Conservation (phyloP, 2,329 filamentous ascomycete genomes). For the Hypoxylon sp. region DNA sequence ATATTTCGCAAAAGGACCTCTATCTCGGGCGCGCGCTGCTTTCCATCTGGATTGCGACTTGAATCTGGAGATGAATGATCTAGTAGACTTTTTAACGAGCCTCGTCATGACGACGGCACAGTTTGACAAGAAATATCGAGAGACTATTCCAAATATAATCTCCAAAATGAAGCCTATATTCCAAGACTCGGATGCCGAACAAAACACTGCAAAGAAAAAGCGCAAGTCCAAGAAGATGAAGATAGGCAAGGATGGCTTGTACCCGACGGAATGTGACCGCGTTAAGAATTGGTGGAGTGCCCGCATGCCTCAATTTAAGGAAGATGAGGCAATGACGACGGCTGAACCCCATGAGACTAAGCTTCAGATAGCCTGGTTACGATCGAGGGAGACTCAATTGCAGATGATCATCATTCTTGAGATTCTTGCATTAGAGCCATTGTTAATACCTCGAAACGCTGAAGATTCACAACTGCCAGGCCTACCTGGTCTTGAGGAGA, state of each 20-base stretch:
- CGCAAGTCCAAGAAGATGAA: slow-evolving; percentile 75
- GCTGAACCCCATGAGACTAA: slow-evolving; percentile 68
- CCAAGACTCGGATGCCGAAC: slow-evolving; percentile 69
- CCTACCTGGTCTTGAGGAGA: slow-evolving; percentile 57
- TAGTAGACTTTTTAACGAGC: slow-evolving; percentile 78
- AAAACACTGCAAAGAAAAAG: slow-evolving; percentile 64
- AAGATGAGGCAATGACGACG: slow-evolving; percentile 62
- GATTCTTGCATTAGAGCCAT: slow-evolving; percentile 77
- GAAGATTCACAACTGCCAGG: slow-evolving; percentile 65
- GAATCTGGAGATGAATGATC: slow-evolving; percentile 72
- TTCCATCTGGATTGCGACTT: slow-evolving; percentile 76
- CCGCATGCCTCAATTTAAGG: slow-evolving; percentile 65
- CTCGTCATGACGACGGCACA: slow-evolving; percentile 76
- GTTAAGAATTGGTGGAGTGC: slow-evolving; percentile 79
- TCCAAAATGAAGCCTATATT: slow-evolving; percentile 68
- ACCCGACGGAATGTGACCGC: slow-evolving; percentile 75
- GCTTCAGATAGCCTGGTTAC: slow-evolving; percentile 74
- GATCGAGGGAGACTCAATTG: slow-evolving; percentile 82
- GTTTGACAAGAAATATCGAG: slow-evolving; percentile 85
- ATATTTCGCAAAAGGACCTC: slow-evolving; percentile 86
- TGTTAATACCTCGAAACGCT: slow-evolving; percentile 59
- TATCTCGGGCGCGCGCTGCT: slow-evolving; percentile 80
- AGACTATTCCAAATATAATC: slow-evolving; percentile 75
- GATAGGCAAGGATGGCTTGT: slow-evolving; percentile 77
- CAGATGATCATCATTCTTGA: slow-evolving; percentile 87